A percentile compares a stretch with the other conserved stretches of the same genome.
Evolutionary conservation across 345 rosid species (phyloP).

Genomic region (Nephelium lappaceum): DNA sequence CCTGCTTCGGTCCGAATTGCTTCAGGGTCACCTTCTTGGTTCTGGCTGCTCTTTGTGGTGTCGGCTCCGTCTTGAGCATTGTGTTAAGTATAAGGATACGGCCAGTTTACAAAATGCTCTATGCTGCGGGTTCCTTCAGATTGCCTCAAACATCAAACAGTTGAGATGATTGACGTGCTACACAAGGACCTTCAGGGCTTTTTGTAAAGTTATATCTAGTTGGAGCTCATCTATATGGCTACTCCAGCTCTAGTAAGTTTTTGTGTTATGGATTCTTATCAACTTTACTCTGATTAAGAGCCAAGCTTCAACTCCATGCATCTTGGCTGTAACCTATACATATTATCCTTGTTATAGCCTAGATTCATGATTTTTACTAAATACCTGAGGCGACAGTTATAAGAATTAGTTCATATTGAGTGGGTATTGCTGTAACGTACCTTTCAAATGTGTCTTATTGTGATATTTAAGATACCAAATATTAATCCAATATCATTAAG

Average conservation of each 20-base stretch:
- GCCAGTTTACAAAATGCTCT: constrained; percentile 67
- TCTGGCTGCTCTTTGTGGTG: constrained; percentile 50
- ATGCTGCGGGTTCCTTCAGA: constrained; percentile 62
- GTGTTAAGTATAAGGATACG: constrained; percentile 48
- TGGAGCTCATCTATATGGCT: not conserved
- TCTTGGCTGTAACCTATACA: not conserved
- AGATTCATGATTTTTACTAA: not conserved
- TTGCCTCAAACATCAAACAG: constrained; percentile 43
- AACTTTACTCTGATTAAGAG: not conserved
- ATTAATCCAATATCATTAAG: not conserved
- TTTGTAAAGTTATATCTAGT: not conserved
- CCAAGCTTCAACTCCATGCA: not conserved
- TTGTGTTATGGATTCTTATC: not conserved
- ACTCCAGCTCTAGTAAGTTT: not conserved
- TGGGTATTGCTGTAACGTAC: not conserved
- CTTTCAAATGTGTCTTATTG: not conserved
- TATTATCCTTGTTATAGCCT: not conserved
- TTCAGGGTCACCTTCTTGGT: constrained; percentile 65
- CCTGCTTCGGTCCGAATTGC: constrained; percentile 66
- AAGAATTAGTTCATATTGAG: not conserved
- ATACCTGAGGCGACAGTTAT: too few species aligned
- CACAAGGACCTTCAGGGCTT: not conserved
- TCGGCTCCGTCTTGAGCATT: constrained; percentile 48
- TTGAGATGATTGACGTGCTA: constrained; percentile 24
- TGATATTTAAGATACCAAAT: not conserved